Conservation (phyloP, 305 asterid genomes). For the Stenogyne calaminthoides region DNA sequence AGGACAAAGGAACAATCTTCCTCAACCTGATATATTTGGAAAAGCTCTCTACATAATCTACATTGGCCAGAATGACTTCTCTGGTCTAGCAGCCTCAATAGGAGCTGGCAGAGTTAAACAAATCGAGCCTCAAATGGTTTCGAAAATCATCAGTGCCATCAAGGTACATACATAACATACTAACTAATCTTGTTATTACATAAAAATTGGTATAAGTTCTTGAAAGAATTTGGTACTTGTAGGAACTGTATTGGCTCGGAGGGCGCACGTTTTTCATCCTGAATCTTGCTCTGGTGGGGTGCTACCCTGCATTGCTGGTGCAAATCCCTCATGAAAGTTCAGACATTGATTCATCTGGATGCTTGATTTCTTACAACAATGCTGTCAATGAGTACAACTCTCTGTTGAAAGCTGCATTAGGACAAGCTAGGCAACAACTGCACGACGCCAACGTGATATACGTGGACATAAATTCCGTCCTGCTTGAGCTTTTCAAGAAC, state of each 20-base stretch:
- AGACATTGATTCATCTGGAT: constrained; percentile 35
- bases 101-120: constrained; percentile 28
- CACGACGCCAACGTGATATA: constrained; percentile 30
- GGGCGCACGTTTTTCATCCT: constrained; percentile 38
- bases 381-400: constrained; percentile 39
- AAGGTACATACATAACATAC: constrained; percentile 34
- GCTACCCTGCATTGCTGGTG: constrained; percentile 34
- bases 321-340: constrained; percentile 21
- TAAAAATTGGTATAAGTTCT: background rate
- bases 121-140: constrained; percentile 28
- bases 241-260: constrained; percentile 33
- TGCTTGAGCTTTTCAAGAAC: background rate
- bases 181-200: background rate
- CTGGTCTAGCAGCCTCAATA: constrained; percentile 17
- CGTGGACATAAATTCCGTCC: constrained; percentile 27
- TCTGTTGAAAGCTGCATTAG: constrained; percentile 34
- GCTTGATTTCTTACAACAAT: constrained; percentile 39
- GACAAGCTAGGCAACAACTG: constrained; percentile 32
- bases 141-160: constrained; percentile 30
- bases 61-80: constrained; percentile 46
- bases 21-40: constrained; percentile 35
- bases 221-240: background rate
- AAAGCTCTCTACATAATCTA: constrained; percentile 44
- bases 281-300: constrained; percentile 40
- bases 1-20: constrained; percentile 18